A percentile compares a stretch with the other conserved stretches of the same genome.
Evolutionary conservation across 805 yeast genomes (phyloP).

Genomic region (Sungouiella thailandica): DNA sequence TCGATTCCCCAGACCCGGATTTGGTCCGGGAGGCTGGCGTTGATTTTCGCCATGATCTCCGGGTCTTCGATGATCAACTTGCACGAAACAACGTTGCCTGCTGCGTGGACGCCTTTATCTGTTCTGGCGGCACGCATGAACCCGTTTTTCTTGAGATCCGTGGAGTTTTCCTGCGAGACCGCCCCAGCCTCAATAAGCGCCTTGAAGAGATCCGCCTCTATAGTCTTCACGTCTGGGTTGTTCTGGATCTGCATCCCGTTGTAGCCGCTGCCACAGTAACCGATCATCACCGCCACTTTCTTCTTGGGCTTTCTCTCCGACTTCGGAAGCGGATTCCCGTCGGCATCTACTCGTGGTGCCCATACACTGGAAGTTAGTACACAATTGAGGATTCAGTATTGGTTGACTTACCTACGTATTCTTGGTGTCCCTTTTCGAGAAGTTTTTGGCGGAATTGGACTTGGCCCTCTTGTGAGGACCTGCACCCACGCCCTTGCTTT

Average conservation of each 20-base stretch:
- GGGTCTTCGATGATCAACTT: slow-evolving; percentile 82
- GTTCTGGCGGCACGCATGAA: slow-evolving; percentile 86
- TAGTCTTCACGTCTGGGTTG: slow-evolving; percentile 83
- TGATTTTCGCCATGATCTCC: slow-evolving; percentile 69
- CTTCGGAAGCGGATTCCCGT: slow-evolving; percentile 56
- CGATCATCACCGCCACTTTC: slow-evolving; percentile 85
- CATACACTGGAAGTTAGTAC: slow-evolving; percentile 21
- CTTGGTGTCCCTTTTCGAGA: slow-evolving; percentile 26
- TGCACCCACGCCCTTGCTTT: slow-evolving; percentile 4
- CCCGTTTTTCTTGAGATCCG: slow-evolving; percentile 81
- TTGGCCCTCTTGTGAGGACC: slow-evolving; percentile 6
- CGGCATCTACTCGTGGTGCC: slow-evolving; percentile 48
- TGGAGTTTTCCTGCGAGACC: slow-evolving; percentile 77
- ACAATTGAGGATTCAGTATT: slow-evolving; percentile 1
- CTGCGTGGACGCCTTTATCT: slow-evolving; percentile 97
- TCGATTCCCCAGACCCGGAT: slow-evolving; percentile 91
- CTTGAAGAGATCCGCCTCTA: slow-evolving; percentile 81
- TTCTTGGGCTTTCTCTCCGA: slow-evolving; percentile 73
- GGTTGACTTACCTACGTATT: slow-evolving; percentile 55
- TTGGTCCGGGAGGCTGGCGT: slow-evolving; percentile 71
- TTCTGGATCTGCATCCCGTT: slow-evolving; percentile 85
- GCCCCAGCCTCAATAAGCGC: slow-evolving; percentile 89
- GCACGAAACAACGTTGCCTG: slow-evolving; percentile 84
- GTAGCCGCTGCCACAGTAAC: slow-evolving; percentile 95
- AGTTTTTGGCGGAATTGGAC: slow-evolving; percentile 3